Evolutionary conservation across 345 rosid species (phyloP), one percentile per base, ranked within the genome.

Genomic region (Mercurialis annua): DNA sequence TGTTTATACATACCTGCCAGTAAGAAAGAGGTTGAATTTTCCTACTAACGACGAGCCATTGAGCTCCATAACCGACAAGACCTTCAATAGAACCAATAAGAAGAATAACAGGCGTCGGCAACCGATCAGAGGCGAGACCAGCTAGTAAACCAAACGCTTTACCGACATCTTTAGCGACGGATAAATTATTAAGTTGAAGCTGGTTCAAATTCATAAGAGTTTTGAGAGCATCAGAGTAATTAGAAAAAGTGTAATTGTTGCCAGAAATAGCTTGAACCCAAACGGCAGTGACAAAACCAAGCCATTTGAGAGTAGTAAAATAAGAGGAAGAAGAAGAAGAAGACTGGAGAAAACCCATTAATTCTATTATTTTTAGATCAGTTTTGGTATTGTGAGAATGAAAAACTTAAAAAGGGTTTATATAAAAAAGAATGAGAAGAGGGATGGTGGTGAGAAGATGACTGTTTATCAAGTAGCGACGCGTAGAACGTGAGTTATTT

Each of bases 241-340:
- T 90, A 1, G 98, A 87, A 78, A 93, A 93, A 0, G 96, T 84
- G 82, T 93, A 90, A 68, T 93, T 93, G 83, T 93, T 93, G 76
- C 98, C 98, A 24, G 98, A 89, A 43, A 93, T 78, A 64, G 91
- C 54, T 75, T 89, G 96, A 21, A 93, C 96, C 98, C 98, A 93
- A 23, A 93, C 94, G 18, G 98, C 98, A 0, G 96, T 86, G 0
- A 93, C 94, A 47, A 93, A 87, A 0, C 97, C 98, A 29, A 93
- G 85, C 98, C 98, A 93, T 86, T 89, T 90, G 23, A 70, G n/a
- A 72, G 91, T 72, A 43, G 65, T 34, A 55, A 36, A 51, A 24
- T 81, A 70, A 7, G 53, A 26, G 51, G 65, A 33, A 29, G 84
- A 66, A 7, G 57, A 31, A 49, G 62, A 36, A 33, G 63, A 64